phyloP scores from a whole-genome alignment of 176 grass and related monocot species.

The Bolboschoenus planiculmis region DNA sequence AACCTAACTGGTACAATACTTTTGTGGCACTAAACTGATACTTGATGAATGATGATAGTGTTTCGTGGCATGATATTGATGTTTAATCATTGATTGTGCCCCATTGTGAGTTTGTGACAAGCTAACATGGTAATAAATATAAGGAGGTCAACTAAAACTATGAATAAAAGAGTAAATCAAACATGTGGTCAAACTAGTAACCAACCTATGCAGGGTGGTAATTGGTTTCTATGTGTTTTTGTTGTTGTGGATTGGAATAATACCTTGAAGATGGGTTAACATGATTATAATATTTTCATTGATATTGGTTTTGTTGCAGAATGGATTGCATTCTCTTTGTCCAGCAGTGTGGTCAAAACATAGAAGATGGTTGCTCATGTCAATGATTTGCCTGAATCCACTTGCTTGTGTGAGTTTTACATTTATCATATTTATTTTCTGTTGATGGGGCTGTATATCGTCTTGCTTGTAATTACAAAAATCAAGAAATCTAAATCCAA shows the following conservation, averaged over 20 bases:
- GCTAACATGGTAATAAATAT: not conserved
- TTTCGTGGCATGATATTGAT: not conserved
- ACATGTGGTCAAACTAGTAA: not conserved
- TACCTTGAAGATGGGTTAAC: not conserved
- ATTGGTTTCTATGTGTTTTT: not conserved
- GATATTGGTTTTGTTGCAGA: slow-evolving; percentile 33
- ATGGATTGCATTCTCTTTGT: slow-evolving; percentile 72
- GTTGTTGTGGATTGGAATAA: not conserved
- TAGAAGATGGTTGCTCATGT: slow-evolving; percentile 70
- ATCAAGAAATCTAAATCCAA: not conserved
- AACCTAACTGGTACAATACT: not conserved
- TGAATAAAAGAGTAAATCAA: not conserved
- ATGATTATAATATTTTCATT: not conserved
- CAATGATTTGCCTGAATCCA: slow-evolving; percentile 76
- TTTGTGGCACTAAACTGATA: not conserved
- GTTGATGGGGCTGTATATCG: not conserved
- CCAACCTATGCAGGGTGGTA: not conserved
- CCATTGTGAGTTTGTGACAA: not conserved
- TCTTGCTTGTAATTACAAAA: not conserved
- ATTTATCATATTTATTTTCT: not conserved
- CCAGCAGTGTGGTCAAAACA: slow-evolving; percentile 77
- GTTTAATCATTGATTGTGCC: not conserved
- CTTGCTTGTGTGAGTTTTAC: slow-evolving; percentile 51
- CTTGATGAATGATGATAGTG: not conserved
- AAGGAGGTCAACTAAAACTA: not conserved